A percentile compares a stretch with the other conserved stretches of the same genome.
Conservation (phyloP, 805 yeast genomes). For the Tetrapisispora taiwanensis region DNA sequence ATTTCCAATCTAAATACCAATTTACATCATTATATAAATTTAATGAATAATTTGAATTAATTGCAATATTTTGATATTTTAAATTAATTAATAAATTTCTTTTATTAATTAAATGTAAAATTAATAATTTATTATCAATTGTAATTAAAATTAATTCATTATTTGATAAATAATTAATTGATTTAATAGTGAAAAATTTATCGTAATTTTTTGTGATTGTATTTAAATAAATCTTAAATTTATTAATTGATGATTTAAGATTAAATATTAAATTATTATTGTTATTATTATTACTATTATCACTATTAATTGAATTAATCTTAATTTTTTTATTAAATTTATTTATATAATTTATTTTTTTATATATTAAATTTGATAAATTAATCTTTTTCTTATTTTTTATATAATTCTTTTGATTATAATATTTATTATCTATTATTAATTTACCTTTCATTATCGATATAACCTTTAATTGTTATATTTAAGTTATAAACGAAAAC, state of each 20-base stretch:
- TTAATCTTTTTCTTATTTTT: background rate
- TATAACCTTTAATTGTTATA: no score
- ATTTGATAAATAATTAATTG: background rate
- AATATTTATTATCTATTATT: background rate
- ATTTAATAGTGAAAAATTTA: background rate
- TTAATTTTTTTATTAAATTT: background rate
- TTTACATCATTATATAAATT: slow-evolving; percentile 9
- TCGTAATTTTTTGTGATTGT: background rate
- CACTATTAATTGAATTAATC: background rate
- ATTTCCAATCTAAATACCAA: slow-evolving; percentile 17
- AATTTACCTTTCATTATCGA: background rate
- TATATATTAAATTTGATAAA: background rate
- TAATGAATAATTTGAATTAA: slow-evolving; percentile 11
- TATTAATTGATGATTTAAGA: background rate
- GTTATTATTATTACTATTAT: background rate
- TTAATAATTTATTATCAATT: background rate
- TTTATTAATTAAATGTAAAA: background rate
- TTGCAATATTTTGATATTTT: slow-evolving; percentile 4
- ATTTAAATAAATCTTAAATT: background rate
- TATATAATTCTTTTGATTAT: background rate
- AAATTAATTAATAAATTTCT: background rate
- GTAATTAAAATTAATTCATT: background rate
- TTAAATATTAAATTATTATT: background rate
- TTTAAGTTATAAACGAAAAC: no score
- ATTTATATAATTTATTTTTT: background rate